Evolutionary conservation across 2,329 filamentous ascomycete genomes (phyloP).

Genomic region (Colletotrichum karsti): DNA sequence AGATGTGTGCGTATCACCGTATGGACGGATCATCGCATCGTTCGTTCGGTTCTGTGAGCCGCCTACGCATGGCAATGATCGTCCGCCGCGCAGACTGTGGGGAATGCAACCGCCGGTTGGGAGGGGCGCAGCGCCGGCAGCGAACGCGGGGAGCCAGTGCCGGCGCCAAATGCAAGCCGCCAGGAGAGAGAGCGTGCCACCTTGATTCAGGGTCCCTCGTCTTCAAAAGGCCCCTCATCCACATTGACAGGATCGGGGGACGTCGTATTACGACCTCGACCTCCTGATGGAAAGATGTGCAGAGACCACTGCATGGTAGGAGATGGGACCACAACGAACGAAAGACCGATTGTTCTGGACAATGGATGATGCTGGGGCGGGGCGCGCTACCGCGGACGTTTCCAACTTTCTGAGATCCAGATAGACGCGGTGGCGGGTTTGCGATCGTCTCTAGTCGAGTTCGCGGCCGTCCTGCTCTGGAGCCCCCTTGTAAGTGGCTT

Average conservation of each 20-base stretch:
- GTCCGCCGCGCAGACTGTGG: neutral
- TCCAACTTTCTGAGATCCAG: neutral
- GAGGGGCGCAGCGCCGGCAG: neutral
- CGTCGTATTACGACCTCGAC: no score
- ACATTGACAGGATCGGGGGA: no score
- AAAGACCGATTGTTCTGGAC: no score
- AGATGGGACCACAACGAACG: no score
- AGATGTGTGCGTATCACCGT: no score
- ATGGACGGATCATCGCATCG: constrained; percentile 20
- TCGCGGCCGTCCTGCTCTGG: neutral
- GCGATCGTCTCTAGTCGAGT: neutral
- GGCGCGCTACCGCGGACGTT: no score
- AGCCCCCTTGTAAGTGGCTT: neutral
- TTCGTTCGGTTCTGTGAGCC: neutral
- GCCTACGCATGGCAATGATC: constrained; percentile 4
- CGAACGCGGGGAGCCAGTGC: neutral
- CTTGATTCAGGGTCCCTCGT: no score
- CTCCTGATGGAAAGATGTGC: no score
- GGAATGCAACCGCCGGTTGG: neutral
- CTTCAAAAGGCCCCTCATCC: no score
- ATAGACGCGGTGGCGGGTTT: neutral
- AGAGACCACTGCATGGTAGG: no score
- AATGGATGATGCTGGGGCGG: no score
- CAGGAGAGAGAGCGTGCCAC: no score
- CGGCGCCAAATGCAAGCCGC: neutral